A percentile compares a stretch with the other conserved stretches of the same genome.
phyloP scores from a whole-genome alignment of 805 yeast species.

The Wickerhamomyces hampshirensis region DNA sequence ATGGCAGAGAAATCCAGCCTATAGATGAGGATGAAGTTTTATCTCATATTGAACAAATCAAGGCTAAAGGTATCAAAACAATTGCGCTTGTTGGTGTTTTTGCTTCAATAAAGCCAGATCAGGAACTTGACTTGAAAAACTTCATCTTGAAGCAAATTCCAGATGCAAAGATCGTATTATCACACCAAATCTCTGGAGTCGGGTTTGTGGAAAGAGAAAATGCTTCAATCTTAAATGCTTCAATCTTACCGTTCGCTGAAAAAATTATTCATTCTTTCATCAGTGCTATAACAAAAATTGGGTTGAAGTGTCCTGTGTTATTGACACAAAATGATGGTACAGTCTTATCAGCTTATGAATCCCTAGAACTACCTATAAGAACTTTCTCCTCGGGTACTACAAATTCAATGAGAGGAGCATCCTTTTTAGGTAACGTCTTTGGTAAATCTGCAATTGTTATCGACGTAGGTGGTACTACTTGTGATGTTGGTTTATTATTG shows the following conservation, averaged over 20 bases:
- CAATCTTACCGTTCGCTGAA: conserved; percentile 37
- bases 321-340: conserved; percentile 48
- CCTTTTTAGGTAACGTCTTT: conserved; percentile 32
- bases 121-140: conserved; percentile 31
- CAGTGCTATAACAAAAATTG: conserved; percentile 30
- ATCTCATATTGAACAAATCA: conserved; percentile 28
- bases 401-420: conserved; percentile 44
- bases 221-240: conserved; percentile 42
- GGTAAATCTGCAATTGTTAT: conserved; percentile 33
- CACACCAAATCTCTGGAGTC: conserved; percentile 38
- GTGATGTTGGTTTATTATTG: conserved; percentile 43
- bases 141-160: conserved; percentile 32
- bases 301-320: conserved; percentile 34
- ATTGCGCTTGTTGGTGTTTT: conserved; percentile 38
- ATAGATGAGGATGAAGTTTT: conserved; percentile 27
- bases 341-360: conserved; percentile 35
- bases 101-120: conserved; percentile 32
- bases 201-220: conserved; percentile 44
- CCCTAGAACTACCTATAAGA: conserved; percentile 36
- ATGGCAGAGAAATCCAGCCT: conserved; percentile 33
- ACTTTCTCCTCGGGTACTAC: conserved; percentile 48
- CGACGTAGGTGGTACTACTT: conserved; percentile 48
- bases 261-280: conserved; percentile 37
- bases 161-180: conserved; percentile 31
- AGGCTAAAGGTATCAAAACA: conserved; percentile 28